phyloP scores from a whole-genome alignment of 208 protist genomes.

The Leishmania major region DNA sequence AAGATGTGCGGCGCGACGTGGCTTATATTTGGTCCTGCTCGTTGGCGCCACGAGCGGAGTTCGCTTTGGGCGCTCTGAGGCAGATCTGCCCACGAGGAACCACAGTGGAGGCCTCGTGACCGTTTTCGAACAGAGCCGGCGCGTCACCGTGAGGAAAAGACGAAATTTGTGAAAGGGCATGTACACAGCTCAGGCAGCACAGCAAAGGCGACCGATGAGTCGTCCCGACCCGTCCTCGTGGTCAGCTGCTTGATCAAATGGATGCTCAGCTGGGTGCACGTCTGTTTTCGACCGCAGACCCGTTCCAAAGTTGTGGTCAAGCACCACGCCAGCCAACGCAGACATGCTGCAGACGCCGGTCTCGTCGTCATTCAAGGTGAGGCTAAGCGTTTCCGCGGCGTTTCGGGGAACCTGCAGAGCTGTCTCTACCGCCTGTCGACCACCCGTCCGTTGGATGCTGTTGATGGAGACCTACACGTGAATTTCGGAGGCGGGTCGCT shows the following conservation, averaged over 20 bases:
- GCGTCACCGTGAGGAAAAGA: neutral
- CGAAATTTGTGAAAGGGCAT: neutral
- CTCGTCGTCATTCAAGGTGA: neutral
- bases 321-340: neutral
- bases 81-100: no score
- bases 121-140: neutral
- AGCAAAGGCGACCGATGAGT: neutral
- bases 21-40: neutral
- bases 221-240: neutral
- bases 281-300: neutral
- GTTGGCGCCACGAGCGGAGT: neutral
- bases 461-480: conserved; percentile 5
- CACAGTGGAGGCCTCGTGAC: neutral
- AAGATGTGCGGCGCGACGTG: neutral
- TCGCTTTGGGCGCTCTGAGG: neutral
- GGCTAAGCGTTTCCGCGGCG: neutral
- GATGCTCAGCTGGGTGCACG: neutral
- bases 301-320: neutral
- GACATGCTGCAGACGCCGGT: neutral
- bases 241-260: neutral
- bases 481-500: neutral
- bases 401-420: neutral
- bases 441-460: conserved; percentile 3
- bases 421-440: neutral
- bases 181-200: neutral